Evolutionary conservation across 495 filamentous ascomycete genomes (phyloP).

Genomic region (Hypomontagnella submonticulosa): DNA sequence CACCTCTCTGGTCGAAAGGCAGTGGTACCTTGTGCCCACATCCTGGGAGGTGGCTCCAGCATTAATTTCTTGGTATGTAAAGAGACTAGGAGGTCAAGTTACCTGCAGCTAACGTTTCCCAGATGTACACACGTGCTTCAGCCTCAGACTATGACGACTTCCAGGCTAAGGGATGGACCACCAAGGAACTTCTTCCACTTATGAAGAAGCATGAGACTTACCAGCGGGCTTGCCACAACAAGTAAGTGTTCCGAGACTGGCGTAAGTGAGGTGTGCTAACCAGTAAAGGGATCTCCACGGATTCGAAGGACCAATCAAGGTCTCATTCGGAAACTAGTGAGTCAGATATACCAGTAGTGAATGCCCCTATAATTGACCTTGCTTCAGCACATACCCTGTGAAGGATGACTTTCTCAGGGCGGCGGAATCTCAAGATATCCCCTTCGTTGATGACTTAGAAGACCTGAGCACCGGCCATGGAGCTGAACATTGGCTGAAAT

Average conservation of each 20-base stretch:
- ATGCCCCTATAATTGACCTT: slow-evolving; percentile 5
- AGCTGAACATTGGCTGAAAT: slow-evolving; percentile 71
- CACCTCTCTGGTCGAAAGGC: slow-evolving; percentile 76
- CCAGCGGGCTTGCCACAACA: slow-evolving; percentile 78
- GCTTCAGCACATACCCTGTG: slow-evolving; percentile 67
- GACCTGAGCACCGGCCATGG: slow-evolving; percentile 72
- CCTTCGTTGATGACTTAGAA: slow-evolving; percentile 74
- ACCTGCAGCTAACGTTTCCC: slow-evolving; percentile 7
- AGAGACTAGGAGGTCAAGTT: neutral
- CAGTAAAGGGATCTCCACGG: slow-evolving; percentile 72
- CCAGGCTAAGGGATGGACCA: slow-evolving; percentile 82
- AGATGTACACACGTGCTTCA: slow-evolving; percentile 89
- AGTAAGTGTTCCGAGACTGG: slow-evolving; percentile 34
- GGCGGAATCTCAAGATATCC: slow-evolving; percentile 80
- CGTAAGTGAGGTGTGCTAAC: slow-evolving; percentile 18
- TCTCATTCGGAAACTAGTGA: slow-evolving; percentile 80
- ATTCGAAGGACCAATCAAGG: slow-evolving; percentile 85
- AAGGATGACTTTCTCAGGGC: slow-evolving; percentile 84
- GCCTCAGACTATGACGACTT: slow-evolving; percentile 88
- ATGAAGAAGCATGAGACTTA: slow-evolving; percentile 91
- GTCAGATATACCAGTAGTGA: slow-evolving; percentile 5
- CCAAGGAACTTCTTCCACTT: slow-evolving; percentile 79
- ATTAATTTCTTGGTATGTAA: slow-evolving; percentile 81
- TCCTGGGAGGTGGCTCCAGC: slow-evolving; percentile 80
- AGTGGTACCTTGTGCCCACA: slow-evolving; percentile 81